Percentiles rank a stretch among this genome's conserved stretches.
Evolutionary conservation across 345 rosid species (phyloP).

Genomic region (Eucalyptus sp.): DNA sequence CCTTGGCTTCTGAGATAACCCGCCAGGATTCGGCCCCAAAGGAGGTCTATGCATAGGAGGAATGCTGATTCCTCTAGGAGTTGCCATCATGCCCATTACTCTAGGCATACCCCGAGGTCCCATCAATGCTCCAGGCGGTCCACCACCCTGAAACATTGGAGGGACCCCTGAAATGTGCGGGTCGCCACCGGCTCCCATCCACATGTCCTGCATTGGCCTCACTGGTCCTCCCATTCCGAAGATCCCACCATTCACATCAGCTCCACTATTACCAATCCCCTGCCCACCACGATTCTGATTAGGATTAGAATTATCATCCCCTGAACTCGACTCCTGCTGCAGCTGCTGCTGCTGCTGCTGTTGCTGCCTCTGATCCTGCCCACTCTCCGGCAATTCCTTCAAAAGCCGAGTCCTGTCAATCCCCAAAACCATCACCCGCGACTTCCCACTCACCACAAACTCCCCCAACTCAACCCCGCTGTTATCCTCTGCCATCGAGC

Average conservation of each 20-base stretch:
- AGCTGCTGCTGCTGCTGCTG: not conserved
- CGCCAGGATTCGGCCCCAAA: slow-evolving; percentile 12
- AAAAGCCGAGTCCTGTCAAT: slow-evolving; percentile 67
- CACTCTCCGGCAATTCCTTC: slow-evolving; percentile 70
- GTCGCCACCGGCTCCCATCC: slow-evolving; percentile 41
- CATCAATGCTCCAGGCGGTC: slow-evolving; percentile 35
- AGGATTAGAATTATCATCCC: slow-evolving; percentile 2
- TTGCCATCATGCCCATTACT: slow-evolving; percentile 27
- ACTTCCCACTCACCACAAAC: slow-evolving; percentile 76
- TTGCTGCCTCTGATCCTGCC: slow-evolving; percentile 8
- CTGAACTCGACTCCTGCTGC: slow-evolving; percentile 5
- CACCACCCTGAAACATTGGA: slow-evolving; percentile 12
- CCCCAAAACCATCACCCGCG: slow-evolving; percentile 67
- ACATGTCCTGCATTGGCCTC: slow-evolving; percentile 43
- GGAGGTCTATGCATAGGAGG: slow-evolving; percentile 33
- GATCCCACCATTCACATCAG: slow-evolving; percentile 13
- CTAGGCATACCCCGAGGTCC: slow-evolving; percentile 27
- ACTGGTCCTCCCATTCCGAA: slow-evolving; percentile 24
- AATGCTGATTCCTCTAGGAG: slow-evolving; percentile 9
- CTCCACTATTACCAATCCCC: not conserved
- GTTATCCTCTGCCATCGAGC: slow-evolving; percentile 80
- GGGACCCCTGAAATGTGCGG: slow-evolving; percentile 11
- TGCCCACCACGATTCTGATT: not conserved
- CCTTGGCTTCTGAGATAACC: slow-evolving; percentile 21
- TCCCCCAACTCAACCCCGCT: slow-evolving; percentile 76